These are phyloP conservation scores for Loxodes magnus DNA, from an alignment of 73 alveolate species.

Conservation along the genomic window DNA sequence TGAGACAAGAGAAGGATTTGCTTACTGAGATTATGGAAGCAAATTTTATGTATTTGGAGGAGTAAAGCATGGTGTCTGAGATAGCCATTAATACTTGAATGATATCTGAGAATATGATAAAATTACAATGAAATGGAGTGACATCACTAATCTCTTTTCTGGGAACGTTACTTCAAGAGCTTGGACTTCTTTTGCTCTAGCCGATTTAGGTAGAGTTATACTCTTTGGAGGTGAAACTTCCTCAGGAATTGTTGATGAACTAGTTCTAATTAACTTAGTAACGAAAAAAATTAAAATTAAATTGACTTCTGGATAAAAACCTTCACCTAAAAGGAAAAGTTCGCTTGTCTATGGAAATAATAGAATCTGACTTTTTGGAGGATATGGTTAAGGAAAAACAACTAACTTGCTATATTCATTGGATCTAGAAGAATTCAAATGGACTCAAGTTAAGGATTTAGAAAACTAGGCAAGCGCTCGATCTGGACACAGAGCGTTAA, in stretches of 20 bases:
- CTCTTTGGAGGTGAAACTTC: conserved; percentile 14
- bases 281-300: too few species aligned
- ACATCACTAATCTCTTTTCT: too few species aligned
- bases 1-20: conserved; percentile 6
- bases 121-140: conserved; percentile 1
- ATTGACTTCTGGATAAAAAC: too few species aligned
- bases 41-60: conserved; percentile 1
- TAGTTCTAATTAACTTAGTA: too few species aligned
- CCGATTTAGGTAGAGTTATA: background rate
- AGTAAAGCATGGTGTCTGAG: background rate
- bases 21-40: background rate
- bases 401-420: background rate
- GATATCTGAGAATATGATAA: too few species aligned
- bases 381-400: too few species aligned
- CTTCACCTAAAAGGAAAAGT: too few species aligned
- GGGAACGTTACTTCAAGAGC: conserved; percentile 7
- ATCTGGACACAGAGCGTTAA: conserved; percentile 2
- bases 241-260: background rate
- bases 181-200: background rate
- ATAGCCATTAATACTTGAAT: background rate
- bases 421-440: conserved; percentile 5
- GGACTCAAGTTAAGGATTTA: background rate
- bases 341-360: too few species aligned
- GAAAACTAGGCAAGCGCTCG: background rate
- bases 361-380: too few species aligned